Evolutionary conservation across 495 filamentous ascomycete species (phyloP), one percentile per base, ranked within the genome.

Genomic region (Bacidia rubella): DNA sequence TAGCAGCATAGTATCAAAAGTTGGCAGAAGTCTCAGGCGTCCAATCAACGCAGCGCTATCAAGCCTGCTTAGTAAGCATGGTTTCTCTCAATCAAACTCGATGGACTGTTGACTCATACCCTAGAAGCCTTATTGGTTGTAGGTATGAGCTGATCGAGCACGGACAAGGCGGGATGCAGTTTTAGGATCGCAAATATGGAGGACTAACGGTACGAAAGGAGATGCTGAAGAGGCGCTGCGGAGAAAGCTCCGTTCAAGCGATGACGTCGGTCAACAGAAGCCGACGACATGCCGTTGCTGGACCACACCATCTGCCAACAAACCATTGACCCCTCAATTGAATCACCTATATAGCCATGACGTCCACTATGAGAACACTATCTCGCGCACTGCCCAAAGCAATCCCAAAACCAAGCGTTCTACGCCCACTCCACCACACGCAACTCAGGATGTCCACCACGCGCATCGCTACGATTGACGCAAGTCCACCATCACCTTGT

Each of bases 401-500:
- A 19, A 7, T 52, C 22, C 48, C 47, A 3, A 21, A 32, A 2
- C 41, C 38, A 27, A 19, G 24, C 21, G 7, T 20, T 20, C 12
- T 15, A 24, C 22, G 17, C 25, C 38, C 23, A 39, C 21, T 2
- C 22, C 10, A 45, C 15, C 22, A 38, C 12, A 57, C 19, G 29
- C 49, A 49, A 11, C 20, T 47, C 38, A 62, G 51, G 29, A 62
- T 59, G 57, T 49, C 52, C 35, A 55, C 54, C 42, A 57, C 49
- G 22, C 57, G 40, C 32, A 58, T 63, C 50, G 47, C 58, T 22
- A 65, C 62, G 2, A 43, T 65, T 50, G 62, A 65, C 38, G 62
- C 51, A 58, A 50, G 56, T 49, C 45, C 5, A 11, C 41, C 21
- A 24, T 22, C 22, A 39, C 21, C n/a, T 10, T n/a, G n/a, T n/a